A percentile compares a stretch with the other conserved stretches of the same genome.
Conservation (phyloP, 2,329 filamentous ascomycete species). For the Tolypocladium guangdongense region DNA sequence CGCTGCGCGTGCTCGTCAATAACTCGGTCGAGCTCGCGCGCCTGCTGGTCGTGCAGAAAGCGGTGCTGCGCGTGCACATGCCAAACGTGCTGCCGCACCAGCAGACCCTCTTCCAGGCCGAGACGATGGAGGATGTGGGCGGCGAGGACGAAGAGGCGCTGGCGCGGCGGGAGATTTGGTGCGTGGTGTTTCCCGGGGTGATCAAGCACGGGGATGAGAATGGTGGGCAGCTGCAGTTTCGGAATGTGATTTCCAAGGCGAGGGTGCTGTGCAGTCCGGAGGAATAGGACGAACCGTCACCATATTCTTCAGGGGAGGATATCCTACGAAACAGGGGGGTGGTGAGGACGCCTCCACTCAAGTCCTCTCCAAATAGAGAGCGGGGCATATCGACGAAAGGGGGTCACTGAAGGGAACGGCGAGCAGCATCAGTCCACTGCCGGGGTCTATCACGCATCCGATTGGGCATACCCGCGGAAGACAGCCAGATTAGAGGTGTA, state of each 20-base stretch:
- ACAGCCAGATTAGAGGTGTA: no score
- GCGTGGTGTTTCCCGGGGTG: constrained; percentile 53
- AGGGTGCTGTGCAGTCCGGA: constrained; percentile 48
- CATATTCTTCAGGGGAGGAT: no score
- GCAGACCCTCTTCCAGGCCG: constrained; percentile 42
- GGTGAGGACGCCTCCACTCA: no score
- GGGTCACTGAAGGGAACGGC: no score
- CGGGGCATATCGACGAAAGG: no score
- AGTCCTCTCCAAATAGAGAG: no score
- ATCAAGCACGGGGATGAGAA: constrained; percentile 55
- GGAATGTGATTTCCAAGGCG: constrained; percentile 56
- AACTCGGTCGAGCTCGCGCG: constrained; percentile 46
- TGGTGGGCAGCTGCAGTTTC: constrained; percentile 47
- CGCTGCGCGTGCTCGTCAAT: constrained; percentile 40
- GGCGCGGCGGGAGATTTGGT: constrained; percentile 41
- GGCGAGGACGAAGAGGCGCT: constrained; percentile 49
- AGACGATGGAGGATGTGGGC: constrained; percentile 55
- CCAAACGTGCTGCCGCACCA: constrained; percentile 42
- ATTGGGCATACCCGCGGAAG: no score
- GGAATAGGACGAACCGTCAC: constrained; percentile 4
- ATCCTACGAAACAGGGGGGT: no score
- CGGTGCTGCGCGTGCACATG: constrained; percentile 45
- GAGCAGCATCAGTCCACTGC: no score
- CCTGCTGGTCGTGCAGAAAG: constrained; percentile 46
- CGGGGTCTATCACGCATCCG: no score